These are phyloP conservation scores for Carnegiea gigantea DNA, from an alignment of 179 eudicot genomes.

Conservation along the genomic window DNA sequence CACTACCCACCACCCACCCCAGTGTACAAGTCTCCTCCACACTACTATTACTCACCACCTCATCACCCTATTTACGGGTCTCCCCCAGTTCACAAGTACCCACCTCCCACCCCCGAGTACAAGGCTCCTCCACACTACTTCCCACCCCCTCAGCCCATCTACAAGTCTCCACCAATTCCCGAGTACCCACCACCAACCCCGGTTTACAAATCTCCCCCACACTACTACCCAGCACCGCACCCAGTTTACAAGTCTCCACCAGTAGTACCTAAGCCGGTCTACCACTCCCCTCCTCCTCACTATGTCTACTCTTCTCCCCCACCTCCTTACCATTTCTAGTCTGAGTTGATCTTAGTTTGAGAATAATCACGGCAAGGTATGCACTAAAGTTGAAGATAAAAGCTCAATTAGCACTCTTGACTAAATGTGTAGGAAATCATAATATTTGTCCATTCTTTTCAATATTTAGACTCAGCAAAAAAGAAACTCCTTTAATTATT, in stretches of 20 bases:
- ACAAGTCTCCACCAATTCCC: constrained; percentile 6
- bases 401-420: too few relatives aligned
- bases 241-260: constrained; percentile 26
- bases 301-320: constrained; percentile 27
- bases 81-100: constrained; percentile 13
- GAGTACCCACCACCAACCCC: constrained; percentile 9
- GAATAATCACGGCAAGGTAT: constrained; percentile 1
- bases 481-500: not conserved
- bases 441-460: too few relatives aligned
- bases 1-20: constrained; percentile 15
- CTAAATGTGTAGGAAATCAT: too few relatives aligned
- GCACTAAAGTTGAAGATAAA: too few relatives aligned
- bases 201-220: not conserved
- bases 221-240: not conserved
- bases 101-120: constrained; percentile 1
- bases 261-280: constrained; percentile 9
- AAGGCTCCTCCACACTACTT: constrained; percentile 15
- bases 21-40: constrained; percentile 2
- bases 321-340: constrained; percentile 22
- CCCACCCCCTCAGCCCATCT: not conserved
- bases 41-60: not conserved
- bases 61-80: constrained; percentile 7
- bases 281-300: constrained; percentile 21
- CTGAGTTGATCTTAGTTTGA: not conserved
- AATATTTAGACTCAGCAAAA: too few relatives aligned